phyloP scores from a whole-genome alignment of 306 rosid genomes.

The Senna siamea region DNA sequence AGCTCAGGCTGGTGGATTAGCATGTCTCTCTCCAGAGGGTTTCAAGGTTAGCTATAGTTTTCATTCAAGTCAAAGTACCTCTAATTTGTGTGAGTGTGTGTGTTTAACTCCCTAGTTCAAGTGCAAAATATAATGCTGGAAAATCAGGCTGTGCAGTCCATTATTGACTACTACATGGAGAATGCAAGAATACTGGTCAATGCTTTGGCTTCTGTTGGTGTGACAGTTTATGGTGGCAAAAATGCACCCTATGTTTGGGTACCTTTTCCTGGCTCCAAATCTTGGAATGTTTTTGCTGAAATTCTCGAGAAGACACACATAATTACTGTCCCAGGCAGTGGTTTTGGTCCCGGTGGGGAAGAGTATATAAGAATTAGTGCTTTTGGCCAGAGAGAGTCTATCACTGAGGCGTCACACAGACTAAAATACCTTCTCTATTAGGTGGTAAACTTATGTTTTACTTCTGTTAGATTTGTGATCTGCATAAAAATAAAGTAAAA shows the following conservation, averaged over 20 bases:
- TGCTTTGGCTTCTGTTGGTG: conserved; percentile 59
- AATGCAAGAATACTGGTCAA: conserved; percentile 66
- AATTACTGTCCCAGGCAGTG: conserved; percentile 63
- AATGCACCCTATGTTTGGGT: conserved; percentile 82
- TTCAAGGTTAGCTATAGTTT: conserved; percentile 48
- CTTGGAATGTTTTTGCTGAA: conserved; percentile 62
- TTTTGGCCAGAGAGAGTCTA: conserved; percentile 52
- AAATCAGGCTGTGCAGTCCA: conserved; percentile 58
- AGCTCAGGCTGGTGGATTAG: conserved; percentile 84
- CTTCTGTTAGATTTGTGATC: conserved; percentile 16
- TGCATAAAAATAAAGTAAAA: conserved; percentile 37
- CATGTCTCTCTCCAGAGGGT: conserved; percentile 78
- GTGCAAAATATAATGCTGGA: conserved; percentile 9
- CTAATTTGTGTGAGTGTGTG: not conserved
- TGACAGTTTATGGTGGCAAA: conserved; percentile 58
- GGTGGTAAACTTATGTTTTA: conserved; percentile 24
- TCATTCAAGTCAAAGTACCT: conserved; percentile 21
- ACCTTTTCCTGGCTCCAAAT: conserved; percentile 67
- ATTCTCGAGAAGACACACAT: conserved; percentile 72
- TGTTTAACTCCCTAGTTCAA: not conserved
- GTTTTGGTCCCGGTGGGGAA: conserved; percentile 76
- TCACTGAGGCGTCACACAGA: conserved; percentile 61
- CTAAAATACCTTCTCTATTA: conserved; percentile 45
- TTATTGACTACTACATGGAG: conserved; percentile 61
- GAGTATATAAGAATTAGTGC: conserved; percentile 59